Evolutionary conservation across 805 yeast genomes (phyloP), one percentile per base, ranked within the genome.

Genomic region (Ogataea haglerorum): DNA sequence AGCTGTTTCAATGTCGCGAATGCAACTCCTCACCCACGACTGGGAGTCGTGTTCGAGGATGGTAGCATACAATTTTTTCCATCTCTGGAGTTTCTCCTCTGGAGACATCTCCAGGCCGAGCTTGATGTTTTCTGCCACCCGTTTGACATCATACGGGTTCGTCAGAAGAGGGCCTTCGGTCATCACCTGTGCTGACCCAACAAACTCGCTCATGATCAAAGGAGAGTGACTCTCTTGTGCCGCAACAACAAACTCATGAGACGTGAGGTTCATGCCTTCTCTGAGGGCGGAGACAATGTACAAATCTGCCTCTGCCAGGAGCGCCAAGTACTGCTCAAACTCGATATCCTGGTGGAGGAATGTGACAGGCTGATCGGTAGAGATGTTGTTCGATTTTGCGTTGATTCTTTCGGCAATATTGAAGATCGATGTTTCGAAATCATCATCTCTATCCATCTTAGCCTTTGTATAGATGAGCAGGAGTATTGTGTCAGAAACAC

Each of bases 251-350:
- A 84, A 93, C 60, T 93, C 99, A 58, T 93, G 99, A 52, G 96
- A 91, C 0, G 98, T 90, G 56, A 93, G 70, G 54, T 93, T 93
- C 89, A 93, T 85, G 18, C 99, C 99, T 62, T 93, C 99, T 58
- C 99, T 80, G 72, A 91, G 76, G 2, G 96, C 85, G 8, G 95
- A 81, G 2, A 91, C 96, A 31, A 85, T 80, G 56, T 93, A 93
- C 1, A 79, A 70, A 50, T 87, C 95, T 1, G 98, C 96, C 57
- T 89, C 97, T 26, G 80, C 68, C 33, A 85, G 74, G 36, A 93
- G 66, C 0, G 96, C 98, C 43, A 93, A 61, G 58, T 93, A 93
- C 63, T 93, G 98, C 41, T 80, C 84, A 58, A 86, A 91, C 27
- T 80, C 90, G 39, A 93, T 77, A 51, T 91, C 97, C 60, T 88